Base-by-base conservation (phyloP, 176 grass and related monocot genomes). In the Oryza coarctata region DNA sequence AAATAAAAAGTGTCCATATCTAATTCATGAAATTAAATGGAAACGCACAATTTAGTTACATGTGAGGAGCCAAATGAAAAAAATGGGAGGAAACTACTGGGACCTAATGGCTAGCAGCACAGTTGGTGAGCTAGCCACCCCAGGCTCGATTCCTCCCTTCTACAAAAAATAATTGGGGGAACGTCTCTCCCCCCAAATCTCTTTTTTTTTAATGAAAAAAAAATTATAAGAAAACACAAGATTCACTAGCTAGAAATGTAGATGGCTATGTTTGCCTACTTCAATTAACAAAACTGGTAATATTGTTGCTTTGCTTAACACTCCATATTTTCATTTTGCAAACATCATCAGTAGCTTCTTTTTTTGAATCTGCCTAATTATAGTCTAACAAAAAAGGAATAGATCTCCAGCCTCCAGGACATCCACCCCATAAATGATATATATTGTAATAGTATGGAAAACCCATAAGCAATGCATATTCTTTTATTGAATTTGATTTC, bases 1-100 rank as follows among this genome's bases (percentile, higher is more conserved):
- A 70, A 99, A 99, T 79, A 99, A 94, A 84, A 86, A 94, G 77
- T 95, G 96, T 0, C 90, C 96, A 84, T 95, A 99, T 90, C 96
- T 99, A 79, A 83, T 78, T 75, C 71, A 81, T 62, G 62, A 31
- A 82, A 80, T 65, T 29, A 90, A 86, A 79, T 83, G 10, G 34
- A 79, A 87, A 83, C 32, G 72, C n/a, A 13, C 17, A 50, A 71
- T 47, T 69, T 72, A 78, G 47, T 72, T 82, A 69, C n/a, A 45
- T 63, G 29, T 26, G 82, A 40, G 17, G 44, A 75, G 79, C 26
- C 13, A 89, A 85, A 74, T 83, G 36, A 69, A 65, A 63, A 40
- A 45, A 70, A 33, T 69, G 61, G n/a, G n/a, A n/a, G n/a, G n/a
- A n/a, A n/a, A n/a, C n/a, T n/a, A n/a, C n/a, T n/a, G n/a, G n/a